Conservation (phyloP, 805 yeast species). For the Scheffersomyces amazonensis region DNA sequence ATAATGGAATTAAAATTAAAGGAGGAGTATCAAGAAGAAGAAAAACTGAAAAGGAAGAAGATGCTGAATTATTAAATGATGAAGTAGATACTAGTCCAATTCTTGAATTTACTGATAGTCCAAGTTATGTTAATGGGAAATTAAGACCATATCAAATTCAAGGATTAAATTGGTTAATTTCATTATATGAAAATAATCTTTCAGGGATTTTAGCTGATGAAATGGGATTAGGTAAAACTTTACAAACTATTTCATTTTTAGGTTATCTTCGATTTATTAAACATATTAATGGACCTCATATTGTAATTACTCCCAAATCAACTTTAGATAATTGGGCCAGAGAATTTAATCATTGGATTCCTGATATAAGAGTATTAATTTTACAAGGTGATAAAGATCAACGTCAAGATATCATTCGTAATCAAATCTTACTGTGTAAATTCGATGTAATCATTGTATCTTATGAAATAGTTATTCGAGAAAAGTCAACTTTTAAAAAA, state of each 20-base stretch:
- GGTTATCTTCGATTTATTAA: slow-evolving; percentile 68
- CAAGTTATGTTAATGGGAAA: slow-evolving; percentile 52
- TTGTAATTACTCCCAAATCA: slow-evolving; percentile 76
- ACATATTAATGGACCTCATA: slow-evolving; percentile 65
- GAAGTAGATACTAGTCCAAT: slow-evolving; percentile 34
- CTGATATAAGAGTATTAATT: slow-evolving; percentile 68
- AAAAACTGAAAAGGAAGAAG: slow-evolving; percentile 76
- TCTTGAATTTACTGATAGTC: slow-evolving; percentile 51
- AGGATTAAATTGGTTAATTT: slow-evolving; percentile 77
- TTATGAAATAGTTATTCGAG: slow-evolving; percentile 74
- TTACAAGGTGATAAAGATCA: slow-evolving; percentile 74
- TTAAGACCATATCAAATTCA: slow-evolving; percentile 75
- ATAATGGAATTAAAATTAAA: slow-evolving; percentile 3
- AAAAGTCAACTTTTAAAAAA: slow-evolving; percentile 63
- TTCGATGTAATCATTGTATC: slow-evolving; percentile 73
- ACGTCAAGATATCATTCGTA: slow-evolving; percentile 52
- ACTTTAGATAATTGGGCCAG: slow-evolving; percentile 80
- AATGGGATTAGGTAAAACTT: slow-evolving; percentile 82
- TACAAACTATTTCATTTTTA: slow-evolving; percentile 73
- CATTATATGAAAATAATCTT: slow-evolving; percentile 62
- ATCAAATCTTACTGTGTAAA: slow-evolving; percentile 52
- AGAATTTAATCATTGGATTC: slow-evolving; percentile 77
- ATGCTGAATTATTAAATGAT: slow-evolving; percentile 68
- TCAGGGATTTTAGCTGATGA: slow-evolving; percentile 83
- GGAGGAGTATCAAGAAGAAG: slow-evolving; percentile 47